Conservation (phyloP, 805 yeast species). For the Naumovozyma castellii region DNA sequence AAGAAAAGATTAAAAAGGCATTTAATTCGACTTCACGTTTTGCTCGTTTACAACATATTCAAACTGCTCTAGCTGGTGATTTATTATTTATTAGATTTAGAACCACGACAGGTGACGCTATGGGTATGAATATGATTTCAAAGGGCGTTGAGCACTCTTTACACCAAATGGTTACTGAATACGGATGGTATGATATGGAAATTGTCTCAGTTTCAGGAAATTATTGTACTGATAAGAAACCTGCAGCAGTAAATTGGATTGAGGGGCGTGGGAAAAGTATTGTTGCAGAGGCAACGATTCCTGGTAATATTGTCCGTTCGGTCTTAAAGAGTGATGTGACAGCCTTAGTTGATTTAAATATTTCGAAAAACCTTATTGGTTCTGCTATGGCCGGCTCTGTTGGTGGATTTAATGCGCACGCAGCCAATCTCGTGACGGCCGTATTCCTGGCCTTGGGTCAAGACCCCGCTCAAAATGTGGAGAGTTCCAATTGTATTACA, state of each 20-base stretch:
- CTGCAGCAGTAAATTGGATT: conserved; percentile 98
- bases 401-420: conserved; percentile 98
- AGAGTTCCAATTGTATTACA: conserved; percentile 94
- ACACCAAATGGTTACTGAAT: conserved; percentile 73
- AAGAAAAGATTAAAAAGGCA: conserved; percentile 66
- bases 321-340: conserved; percentile 89
- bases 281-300: conserved; percentile 91
- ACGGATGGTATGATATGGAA: conserved; percentile 91
- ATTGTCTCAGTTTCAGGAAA: conserved; percentile 91
- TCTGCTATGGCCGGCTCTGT: conserved; percentile 97
- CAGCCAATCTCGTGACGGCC: conserved; percentile 93
- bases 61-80: conserved; percentile 92
- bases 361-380: conserved; percentile 84
- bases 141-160: conserved; percentile 91
- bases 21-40: conserved; percentile 95
- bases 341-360: conserved; percentile 82
- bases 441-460: conserved; percentile 93
- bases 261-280: conserved; percentile 98
- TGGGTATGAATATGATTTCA: conserved; percentile 99
- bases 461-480: conserved; percentile 99
- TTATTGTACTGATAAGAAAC: conserved; percentile 94
- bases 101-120: conserved; percentile 99
- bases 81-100: conserved; percentile 82
- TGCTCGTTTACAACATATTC: conserved; percentile 84
- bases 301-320: conserved; percentile 65